These are phyloP conservation scores for Aristolochia contorta DNA, from an alignment of 164 flowering plant species.

Conservation along the genomic window DNA sequence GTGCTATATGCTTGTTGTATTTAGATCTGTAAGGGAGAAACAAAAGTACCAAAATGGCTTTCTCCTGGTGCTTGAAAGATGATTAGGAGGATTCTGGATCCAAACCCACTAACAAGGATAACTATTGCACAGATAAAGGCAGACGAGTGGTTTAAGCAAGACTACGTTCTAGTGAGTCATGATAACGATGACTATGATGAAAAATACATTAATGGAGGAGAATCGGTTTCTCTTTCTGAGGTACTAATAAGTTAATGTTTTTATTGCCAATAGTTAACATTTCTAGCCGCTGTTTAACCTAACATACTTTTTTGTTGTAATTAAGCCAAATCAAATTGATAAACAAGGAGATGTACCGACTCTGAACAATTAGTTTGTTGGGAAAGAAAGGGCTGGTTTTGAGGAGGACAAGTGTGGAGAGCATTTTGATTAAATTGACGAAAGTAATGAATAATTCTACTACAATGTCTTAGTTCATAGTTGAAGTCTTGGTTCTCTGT, in stretches of 20 bases:
- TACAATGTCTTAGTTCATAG: too few relatives aligned
- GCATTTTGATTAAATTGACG: too few relatives aligned
- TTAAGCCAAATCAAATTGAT: constrained; percentile 36
- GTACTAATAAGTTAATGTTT: constrained; percentile 25
- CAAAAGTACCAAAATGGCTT: constrained; percentile 69
- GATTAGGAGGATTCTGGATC: too few relatives aligned
- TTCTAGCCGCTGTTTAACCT: neutral
- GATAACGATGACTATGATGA: constrained; percentile 64
- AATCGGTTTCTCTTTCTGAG: constrained; percentile 36
- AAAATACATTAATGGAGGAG: constrained; percentile 35
- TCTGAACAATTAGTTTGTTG: constrained; percentile 63
- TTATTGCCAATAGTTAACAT: neutral
- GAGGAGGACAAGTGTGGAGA: too few relatives aligned
- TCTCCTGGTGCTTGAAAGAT: constrained; percentile 69
- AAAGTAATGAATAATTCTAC: too few relatives aligned
- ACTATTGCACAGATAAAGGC: constrained; percentile 56
- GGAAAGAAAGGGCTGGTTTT: too few relatives aligned
- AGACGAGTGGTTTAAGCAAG: constrained; percentile 74
- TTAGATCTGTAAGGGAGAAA: constrained; percentile 75
- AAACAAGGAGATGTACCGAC: constrained; percentile 37
- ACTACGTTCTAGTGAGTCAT: constrained; percentile 40
- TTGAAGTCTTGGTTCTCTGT: too few relatives aligned
- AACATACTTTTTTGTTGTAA: constrained; percentile 1
- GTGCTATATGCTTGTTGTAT: too few relatives aligned
- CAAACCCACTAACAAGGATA: constrained; percentile 63